These are phyloP conservation scores for Tanacetum coccineum DNA, from an alignment of 129 eudicot genomes.

Conservation along the genomic window DNA sequence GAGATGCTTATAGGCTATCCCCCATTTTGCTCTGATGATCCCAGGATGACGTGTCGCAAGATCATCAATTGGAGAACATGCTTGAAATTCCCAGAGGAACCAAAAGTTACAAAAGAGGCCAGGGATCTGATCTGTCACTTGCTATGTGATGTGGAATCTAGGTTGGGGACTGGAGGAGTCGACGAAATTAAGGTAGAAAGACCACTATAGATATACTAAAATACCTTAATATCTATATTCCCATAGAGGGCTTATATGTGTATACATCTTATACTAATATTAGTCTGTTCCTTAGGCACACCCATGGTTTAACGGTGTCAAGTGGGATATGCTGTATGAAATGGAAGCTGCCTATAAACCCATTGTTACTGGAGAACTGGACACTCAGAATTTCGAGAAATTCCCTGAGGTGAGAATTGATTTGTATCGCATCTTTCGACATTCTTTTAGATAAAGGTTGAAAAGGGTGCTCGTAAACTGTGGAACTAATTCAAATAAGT, in stretches of 20 bases:
- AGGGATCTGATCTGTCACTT: slow-evolving; percentile 69
- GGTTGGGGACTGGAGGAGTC: slow-evolving; percentile 85
- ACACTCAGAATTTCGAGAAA: slow-evolving; percentile 88
- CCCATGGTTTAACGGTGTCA: slow-evolving; percentile 63
- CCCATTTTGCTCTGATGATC: slow-evolving; percentile 93
- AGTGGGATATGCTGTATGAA: slow-evolving; percentile 77
- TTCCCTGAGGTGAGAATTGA: slow-evolving; percentile 58
- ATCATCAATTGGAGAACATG: slow-evolving; percentile 87
- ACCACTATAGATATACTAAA: neutral
- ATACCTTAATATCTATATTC: neutral
- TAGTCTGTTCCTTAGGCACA: slow-evolving; percentile 47
- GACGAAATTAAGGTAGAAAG: slow-evolving; percentile 75
- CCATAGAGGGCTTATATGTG: neutral
- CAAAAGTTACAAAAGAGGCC: slow-evolving; percentile 66
- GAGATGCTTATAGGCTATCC: slow-evolving; percentile 97
- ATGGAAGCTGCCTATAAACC: slow-evolving; percentile 96
- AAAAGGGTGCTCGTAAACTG: slow-evolving; percentile 14
- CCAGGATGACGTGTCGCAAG: slow-evolving; percentile 89
- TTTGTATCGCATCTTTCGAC: neutral
- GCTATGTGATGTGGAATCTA: slow-evolving; percentile 76
- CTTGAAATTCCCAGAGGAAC: slow-evolving; percentile 87
- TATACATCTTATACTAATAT: neutral
- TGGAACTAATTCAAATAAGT: slow-evolving; percentile 17
- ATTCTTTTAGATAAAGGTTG: slow-evolving; percentile 1
- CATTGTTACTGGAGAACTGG: slow-evolving; percentile 74